Base-by-base conservation (phyloP, 257 asterid genomes). In the Capsicum chinense region DNA sequence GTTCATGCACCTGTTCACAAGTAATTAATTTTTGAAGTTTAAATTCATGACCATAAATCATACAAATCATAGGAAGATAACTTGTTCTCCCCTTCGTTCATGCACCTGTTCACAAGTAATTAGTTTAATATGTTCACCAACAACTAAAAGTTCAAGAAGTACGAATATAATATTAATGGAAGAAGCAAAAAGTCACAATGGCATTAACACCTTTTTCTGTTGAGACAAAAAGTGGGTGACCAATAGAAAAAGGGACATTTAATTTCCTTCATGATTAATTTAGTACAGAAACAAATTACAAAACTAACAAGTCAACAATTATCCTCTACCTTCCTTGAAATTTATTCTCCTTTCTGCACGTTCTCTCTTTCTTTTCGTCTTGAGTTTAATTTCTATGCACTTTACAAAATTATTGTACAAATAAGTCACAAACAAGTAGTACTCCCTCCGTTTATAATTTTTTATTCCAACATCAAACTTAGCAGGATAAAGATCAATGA, bases 261-360 rank as follows among this genome's bases (percentile, higher is more conserved):
- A 39, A 69, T 69, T 74, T 74, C 13, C 19, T 48, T 19, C 59
- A 48, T 48, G 5, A 39, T 19, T 44, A 73, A 74, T 50, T 74
- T 12, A 50, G 62, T 21, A 62, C 6, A 35, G 21, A 35, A 39
- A 26, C 33, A 84, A 78, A 86, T 12, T 12, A 80, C 58, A 58
- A 79, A 67, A 35, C 62, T 6, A 86, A 80, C 42, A 69, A 69
- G 88, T 86, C 88, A 83, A 86, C 63, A 8, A 79, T 74, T 7
- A 57, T 47, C 5, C 17, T 63, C 56, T 44, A 52, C 14, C 73
- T 57, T 83, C 66, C 60, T 67, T 78, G 71, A 59, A 58, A n/a
- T 67, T 79, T 86, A 42, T 33, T 64, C 69, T 44, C 79, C 66
- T 79, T 69, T 56, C 47, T 63, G 83, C 86, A 67, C 84, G 82